Percentiles rank a stretch among this genome's conserved stretches.
Conservation (phyloP, 306 rosid species). For the Malus orientalis region DNA sequence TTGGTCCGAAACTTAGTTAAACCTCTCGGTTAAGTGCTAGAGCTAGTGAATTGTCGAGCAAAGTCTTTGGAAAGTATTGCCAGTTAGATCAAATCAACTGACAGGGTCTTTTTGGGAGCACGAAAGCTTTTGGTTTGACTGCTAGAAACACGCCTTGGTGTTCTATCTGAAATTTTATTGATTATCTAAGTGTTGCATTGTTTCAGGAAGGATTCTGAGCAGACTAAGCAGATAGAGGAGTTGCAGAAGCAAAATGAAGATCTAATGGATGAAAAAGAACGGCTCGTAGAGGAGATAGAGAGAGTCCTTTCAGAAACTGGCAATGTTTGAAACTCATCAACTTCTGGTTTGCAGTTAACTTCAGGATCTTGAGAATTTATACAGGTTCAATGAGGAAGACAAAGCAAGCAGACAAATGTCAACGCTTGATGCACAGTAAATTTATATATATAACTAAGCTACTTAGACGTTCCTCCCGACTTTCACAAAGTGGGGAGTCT, state of each 20-base stretch:
- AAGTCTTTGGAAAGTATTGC: no score
- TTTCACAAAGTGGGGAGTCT: no score
- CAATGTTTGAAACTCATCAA: constrained; percentile 23
- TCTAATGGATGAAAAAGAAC: constrained; percentile 67
- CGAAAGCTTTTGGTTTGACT: not conserved
- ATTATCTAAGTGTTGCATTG: not conserved
- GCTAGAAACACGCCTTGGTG: not conserved
- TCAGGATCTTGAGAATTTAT: not conserved
- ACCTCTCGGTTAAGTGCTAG: no score
- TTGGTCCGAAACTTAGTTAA: no score
- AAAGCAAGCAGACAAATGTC: not conserved
- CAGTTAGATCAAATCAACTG: no score
- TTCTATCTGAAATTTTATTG: not conserved
- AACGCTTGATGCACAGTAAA: not conserved
- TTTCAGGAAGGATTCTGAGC: constrained; percentile 97
- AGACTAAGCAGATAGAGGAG: constrained; percentile 91
- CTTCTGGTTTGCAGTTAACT: not conserved
- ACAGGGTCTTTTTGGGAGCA: no score
- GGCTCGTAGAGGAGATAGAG: constrained; percentile 77
- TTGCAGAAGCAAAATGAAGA: constrained; percentile 91
- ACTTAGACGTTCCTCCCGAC: no score
- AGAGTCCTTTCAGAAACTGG: constrained; percentile 57
- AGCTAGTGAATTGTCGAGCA: no score
- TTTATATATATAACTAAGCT: no score
- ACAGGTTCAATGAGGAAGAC: not conserved